Base-by-base conservation (phyloP, 176 grass and related monocot species). In the Oropetium thomaeum region DNA sequence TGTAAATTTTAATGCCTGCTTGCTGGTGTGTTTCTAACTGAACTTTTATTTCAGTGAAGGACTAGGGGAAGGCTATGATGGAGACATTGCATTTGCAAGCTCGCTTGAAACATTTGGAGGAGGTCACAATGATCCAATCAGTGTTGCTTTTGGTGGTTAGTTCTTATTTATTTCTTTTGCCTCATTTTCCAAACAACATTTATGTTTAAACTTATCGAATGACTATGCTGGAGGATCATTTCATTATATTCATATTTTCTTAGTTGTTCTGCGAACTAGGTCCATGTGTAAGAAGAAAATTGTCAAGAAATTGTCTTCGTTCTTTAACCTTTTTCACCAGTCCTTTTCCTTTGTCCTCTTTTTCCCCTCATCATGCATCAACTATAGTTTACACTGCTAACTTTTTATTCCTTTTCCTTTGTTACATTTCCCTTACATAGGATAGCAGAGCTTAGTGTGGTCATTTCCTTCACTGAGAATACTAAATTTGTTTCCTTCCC, bases 101-200 rank as follows among this genome's bases (percentile, higher is more conserved):
- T 86, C 91, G 74, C 91, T 99, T 58, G 96, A 99, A 92, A 83
- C 63, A 69, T 99, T 99, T 90, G 96, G 89, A 78, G 96, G 91
- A 79, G 96, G 96, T 22, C 87, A 96, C 83, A 93, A 99, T 77
- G 96, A 99, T 44, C 92, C 91, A 78, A 93, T 92, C 55, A 92
- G 96, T 87, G 87, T 99, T 79, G 92, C 92, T 84, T 92, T 96
- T 77, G 96, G 96, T 84, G 96, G 96, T 99, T 81, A 88, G 79
- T 86, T 86, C 14, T 26, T 70, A 33, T 78, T 78, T 75, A 77
- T 78, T 66, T 85, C 27, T 70, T 81, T 60, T 40, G 41, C 31
- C 20, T 51, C 15, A 47, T 58, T 26, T 58, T 77, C 2, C 30
- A 15, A 67, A 30, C 59, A n/a, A 1, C 45, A 70, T 75, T 83